Percentiles rank a stretch among this genome's conserved stretches.
phyloP scores from a whole-genome alignment of 2,329 filamentous ascomycete species.

The Trichoderma aggressivum region DNA sequence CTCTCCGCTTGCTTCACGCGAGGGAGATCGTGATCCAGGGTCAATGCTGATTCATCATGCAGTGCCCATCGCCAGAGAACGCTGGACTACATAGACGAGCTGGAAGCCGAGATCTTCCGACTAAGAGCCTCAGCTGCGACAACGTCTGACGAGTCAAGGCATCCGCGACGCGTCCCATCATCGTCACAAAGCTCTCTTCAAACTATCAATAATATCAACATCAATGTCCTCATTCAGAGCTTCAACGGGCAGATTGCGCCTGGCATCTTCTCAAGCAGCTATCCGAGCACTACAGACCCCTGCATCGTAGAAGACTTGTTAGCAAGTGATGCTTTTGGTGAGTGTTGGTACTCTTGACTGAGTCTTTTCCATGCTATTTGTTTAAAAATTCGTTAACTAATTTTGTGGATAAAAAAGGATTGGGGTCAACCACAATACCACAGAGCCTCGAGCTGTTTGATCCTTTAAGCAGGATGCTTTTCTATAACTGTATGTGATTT shows the following conservation, averaged over 20 bases:
- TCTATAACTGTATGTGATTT: background rate
- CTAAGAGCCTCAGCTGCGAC: background rate
- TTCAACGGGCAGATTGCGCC: background rate
- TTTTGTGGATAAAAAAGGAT: background rate
- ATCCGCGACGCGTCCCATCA: background rate
- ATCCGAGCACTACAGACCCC: background rate
- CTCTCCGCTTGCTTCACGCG: background rate
- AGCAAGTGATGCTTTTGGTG: background rate
- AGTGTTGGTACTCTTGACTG: background rate
- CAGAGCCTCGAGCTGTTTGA: background rate
- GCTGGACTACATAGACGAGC: background rate
- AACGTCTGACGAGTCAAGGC: background rate
- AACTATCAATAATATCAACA: background rate
- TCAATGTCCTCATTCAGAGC: background rate
- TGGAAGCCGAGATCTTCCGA: background rate
- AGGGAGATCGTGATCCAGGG: background rate
- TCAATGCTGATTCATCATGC: background rate
- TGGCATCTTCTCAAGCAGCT: background rate
- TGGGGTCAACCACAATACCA: background rate
- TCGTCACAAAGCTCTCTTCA: background rate
- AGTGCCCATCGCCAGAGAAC: background rate
- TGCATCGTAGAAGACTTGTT: background rate
- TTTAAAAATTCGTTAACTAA: background rate
- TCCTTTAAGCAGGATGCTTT: background rate
- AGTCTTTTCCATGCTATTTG: background rate